Conservation (phyloP, 169 alveolate genomes). For the Plasmodium gaboni region DNA sequence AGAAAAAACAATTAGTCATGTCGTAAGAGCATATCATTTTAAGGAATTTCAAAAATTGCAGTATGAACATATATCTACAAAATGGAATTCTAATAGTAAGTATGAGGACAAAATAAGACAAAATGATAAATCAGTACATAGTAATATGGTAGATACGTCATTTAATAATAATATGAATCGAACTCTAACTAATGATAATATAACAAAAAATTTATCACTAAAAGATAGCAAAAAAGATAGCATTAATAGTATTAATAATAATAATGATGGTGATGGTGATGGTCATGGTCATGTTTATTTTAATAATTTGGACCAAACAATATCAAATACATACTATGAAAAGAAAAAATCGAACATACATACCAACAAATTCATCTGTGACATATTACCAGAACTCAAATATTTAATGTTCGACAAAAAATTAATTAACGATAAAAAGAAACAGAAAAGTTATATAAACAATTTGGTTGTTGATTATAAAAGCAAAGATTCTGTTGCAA, state of each 20-base stretch:
- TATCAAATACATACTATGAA: background rate
- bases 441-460: slow-evolving; percentile 67
- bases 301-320: background rate
- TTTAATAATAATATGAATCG: background rate
- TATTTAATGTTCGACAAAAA: slow-evolving; percentile 39
- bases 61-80: background rate
- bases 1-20: slow-evolving; percentile 63
- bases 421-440: slow-evolving; percentile 11
- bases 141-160: background rate
- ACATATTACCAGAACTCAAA: slow-evolving; percentile 43
- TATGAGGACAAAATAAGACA: background rate
- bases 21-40: slow-evolving; percentile 52
- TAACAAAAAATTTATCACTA: background rate
- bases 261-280: background rate
- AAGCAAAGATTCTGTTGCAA: slow-evolving; percentile 51
- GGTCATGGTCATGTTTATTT: background rate
- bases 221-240: background rate
- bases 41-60: slow-evolving; percentile 22
- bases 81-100: background rate
- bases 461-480: slow-evolving; percentile 51
- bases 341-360: background rate
- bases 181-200: too few relatives aligned
- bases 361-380: slow-evolving; percentile 26
- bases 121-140: background rate
- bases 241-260: background rate